Percentiles rank a stretch among this genome's conserved stretches.
phyloP scores from a whole-genome alignment of 768 basidiomycete species.

The Astraeus odoratus region DNA sequence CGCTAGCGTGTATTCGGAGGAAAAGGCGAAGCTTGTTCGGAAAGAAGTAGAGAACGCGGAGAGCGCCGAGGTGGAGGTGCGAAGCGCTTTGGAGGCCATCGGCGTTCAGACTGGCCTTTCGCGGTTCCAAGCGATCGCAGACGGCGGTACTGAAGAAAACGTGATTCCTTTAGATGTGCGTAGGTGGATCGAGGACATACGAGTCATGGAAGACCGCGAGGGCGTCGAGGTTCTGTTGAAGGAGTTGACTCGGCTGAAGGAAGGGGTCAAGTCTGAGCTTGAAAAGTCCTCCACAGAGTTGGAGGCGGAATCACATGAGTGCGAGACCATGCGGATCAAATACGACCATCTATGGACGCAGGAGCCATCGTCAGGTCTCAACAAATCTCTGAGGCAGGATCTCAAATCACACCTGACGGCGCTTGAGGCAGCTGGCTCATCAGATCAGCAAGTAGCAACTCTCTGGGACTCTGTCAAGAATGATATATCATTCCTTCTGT shows the following conservation, averaged over 20 bases:
- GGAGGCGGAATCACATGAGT: constrained; percentile 79
- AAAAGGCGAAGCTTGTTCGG: constrained; percentile 93
- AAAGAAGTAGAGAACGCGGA: constrained; percentile 86
- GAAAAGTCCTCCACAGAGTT: constrained; percentile 58
- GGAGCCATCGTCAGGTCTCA: constrained; percentile 67
- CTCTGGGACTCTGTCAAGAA: constrained; percentile 66
- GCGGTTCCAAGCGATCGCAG: constrained; percentile 65
- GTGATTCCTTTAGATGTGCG: constrained; percentile 67
- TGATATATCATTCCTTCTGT: constrained; percentile 60
- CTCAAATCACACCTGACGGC: constrained; percentile 68
- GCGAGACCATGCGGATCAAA: constrained; percentile 82
- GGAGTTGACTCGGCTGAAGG: constrained; percentile 54
- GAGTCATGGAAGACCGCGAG: constrained; percentile 60
- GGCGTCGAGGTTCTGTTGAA: constrained; percentile 56
- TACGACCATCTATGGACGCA: constrained; percentile 87
- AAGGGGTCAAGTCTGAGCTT: constrained; percentile 51
- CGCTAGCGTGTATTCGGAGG: constrained; percentile 95
- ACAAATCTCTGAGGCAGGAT: constrained; percentile 67
- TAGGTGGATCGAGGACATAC: constrained; percentile 70
- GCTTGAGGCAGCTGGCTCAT: constrained; percentile 68
- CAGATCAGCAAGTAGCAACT: constrained; percentile 66
- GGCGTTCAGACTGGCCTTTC: constrained; percentile 67
- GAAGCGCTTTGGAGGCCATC: constrained; percentile 73
- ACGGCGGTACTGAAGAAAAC: constrained; percentile 55
- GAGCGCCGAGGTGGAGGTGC: constrained; percentile 70